Base-by-base conservation (phyloP, 192 early-diverging fungal genomes). In the Mortierella antarctica region DNA sequence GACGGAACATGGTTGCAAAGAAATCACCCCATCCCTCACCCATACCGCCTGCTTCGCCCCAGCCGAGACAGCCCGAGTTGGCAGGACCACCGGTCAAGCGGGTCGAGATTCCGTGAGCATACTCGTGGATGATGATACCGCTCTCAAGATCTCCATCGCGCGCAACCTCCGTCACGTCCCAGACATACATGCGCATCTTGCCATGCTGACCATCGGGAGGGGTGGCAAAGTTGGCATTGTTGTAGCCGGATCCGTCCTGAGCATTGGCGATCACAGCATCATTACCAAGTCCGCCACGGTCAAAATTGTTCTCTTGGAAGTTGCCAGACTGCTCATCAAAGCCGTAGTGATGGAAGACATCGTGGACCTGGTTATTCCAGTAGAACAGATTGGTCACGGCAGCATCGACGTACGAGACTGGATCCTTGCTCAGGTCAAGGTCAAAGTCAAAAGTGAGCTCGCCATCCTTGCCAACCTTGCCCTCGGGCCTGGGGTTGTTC, bases 21-120 rank as follows among this genome's bases (percentile, higher is more conserved):
- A 90, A 92, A 73, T 98, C 97, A 44, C 96, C 96, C 95, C 96
- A 98, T 4, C 97, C 97, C 87, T 98, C 97, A 64, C 96, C 93
- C 93, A 95, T 96, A 50, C 93, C 95, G 53, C 95, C 96, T 49
- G 93, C 82, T 86, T 96, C 95, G 51, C 95, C 95, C 87, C 90
- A 91, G 44, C 90, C 92, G 54, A 99, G 86, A 74, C 97, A 99
- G 56, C 93, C 92, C 21, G 89, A 87, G 89, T 99, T 97, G 60
- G 86, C 83, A 11, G 95, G 96, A 41, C 97, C 97, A 60, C 97
- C 97, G 5, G 96, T 97, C 67, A 99, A 83, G 44, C 96, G 89
- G 42, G 89, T 97, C n/a, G 93, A 95, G 58, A 99, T 93, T 59
- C 97, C 97, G 71, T 99, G 97, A n/a, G 93, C 89, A 72, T 93